These are phyloP conservation scores for Colletotrichum chrysophilum DNA, from an alignment of 2,329 filamentous ascomycete genomes.

Conservation along the genomic window DNA sequence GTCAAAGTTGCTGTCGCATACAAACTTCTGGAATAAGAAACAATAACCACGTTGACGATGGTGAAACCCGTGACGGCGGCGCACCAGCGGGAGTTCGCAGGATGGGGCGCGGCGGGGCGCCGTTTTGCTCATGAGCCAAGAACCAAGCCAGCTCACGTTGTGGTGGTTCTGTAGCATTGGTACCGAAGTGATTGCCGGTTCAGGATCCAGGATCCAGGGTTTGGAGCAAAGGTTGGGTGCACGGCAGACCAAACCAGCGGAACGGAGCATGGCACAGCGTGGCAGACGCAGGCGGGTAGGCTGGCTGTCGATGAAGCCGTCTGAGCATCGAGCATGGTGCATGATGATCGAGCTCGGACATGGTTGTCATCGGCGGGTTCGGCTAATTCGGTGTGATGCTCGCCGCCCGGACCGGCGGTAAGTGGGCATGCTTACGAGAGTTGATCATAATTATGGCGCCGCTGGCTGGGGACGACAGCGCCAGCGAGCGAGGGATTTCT, in stretches of 20 bases:
- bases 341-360: constrained; percentile 5
- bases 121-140: neutral
- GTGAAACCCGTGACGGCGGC: constrained; percentile 6
- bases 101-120: neutral
- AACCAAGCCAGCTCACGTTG: neutral
- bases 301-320: neutral
- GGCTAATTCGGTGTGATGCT: neutral
- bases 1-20: neutral
- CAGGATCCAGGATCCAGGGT: constrained; percentile 1
- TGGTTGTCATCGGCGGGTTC: neutral
- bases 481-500: neutral
- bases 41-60: neutral
- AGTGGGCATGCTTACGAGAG: neutral
- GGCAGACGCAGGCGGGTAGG: neutral
- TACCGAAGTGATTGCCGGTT: neutral
- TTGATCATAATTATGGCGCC: neutral
- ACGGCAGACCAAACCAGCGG: neutral
- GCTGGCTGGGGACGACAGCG: neutral
- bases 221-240: neutral
- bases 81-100: neutral
- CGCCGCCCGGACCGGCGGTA: neutral
- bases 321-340: constrained; percentile 1
- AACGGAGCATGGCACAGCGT: neutral
- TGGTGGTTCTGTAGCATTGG: neutral
- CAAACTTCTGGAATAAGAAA: neutral